phyloP scores from a whole-genome alignment of 2,329 filamentous ascomycete species.

The Ophiosphaerella korrae region DNA sequence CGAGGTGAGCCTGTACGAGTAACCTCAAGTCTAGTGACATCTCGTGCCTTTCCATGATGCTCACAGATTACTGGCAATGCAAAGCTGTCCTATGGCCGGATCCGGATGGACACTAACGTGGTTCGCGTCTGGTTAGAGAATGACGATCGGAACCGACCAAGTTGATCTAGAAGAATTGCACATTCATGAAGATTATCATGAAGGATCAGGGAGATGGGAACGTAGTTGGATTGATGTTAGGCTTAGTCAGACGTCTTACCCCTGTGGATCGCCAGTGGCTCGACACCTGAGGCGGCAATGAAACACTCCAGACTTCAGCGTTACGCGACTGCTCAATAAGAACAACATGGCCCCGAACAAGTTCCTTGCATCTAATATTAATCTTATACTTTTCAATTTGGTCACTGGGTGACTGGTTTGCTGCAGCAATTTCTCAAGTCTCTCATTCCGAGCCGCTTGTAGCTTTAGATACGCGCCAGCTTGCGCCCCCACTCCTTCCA shows the following conservation, averaged over 20 bases:
- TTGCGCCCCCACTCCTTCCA: constrained; percentile 22
- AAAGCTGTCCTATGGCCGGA: too few relatives aligned
- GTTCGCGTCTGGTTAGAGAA: too few relatives aligned
- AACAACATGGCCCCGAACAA: constrained; percentile 30
- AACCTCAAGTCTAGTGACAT: too few relatives aligned
- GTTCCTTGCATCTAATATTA: constrained; percentile 4
- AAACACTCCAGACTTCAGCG: constrained; percentile 41
- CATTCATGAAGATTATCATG: too few relatives aligned
- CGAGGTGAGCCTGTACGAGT: too few relatives aligned
- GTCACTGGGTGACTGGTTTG: not conserved
- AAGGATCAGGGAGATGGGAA: too few relatives aligned
- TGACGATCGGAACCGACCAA: too few relatives aligned
- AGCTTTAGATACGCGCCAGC: constrained; percentile 20
- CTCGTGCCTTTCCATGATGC: too few relatives aligned
- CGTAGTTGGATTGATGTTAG: too few relatives aligned
- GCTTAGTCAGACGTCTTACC: constrained; percentile 10
- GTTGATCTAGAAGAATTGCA: too few relatives aligned
- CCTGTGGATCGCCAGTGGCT: constrained; percentile 9
- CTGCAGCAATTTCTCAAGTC: not conserved
- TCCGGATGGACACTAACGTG: too few relatives aligned
- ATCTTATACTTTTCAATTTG: constrained; percentile 1
- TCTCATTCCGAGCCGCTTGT: not conserved
- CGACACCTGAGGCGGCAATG: constrained; percentile 33
- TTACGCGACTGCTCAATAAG: constrained; percentile 29
- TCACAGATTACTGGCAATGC: too few relatives aligned